These are phyloP conservation scores for Pugionium dolabratum DNA, from an alignment of 345 rosid genomes.

Conservation along the genomic window DNA sequence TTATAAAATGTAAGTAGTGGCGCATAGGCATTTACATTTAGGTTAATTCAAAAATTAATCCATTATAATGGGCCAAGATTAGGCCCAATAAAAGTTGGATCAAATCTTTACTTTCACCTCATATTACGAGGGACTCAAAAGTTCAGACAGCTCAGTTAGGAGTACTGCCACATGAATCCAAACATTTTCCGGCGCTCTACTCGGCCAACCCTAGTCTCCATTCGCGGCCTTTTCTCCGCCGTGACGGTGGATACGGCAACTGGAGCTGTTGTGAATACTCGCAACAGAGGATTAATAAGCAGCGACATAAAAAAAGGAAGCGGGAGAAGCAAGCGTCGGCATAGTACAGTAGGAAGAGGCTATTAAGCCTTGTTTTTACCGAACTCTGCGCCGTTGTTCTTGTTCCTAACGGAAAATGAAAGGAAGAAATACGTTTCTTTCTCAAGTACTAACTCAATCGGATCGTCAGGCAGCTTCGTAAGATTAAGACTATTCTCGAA, in stretches of 20 bases:
- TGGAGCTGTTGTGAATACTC: constrained; percentile 12
- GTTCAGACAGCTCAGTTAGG: background rate
- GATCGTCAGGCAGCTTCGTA: constrained; percentile 83
- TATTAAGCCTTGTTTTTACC: constrained; percentile 62
- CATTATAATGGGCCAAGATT: background rate
- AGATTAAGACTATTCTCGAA: constrained; percentile 54
- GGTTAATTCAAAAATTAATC: background rate
- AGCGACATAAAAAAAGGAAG: constrained; percentile 14
- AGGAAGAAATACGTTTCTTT: constrained; percentile 67
- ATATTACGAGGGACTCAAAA: background rate
- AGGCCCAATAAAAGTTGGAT: background rate
- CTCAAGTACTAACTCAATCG: constrained; percentile 83
- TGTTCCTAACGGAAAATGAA: constrained; percentile 55
- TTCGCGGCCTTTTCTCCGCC: constrained; percentile 51
- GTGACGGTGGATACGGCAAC: constrained; percentile 23
- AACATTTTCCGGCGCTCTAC: constrained; percentile 46
- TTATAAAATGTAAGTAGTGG: background rate
- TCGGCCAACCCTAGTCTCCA: constrained; percentile 45
- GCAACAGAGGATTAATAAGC: constrained; percentile 11
- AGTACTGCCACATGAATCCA: constrained; percentile 11
- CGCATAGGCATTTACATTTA: background rate
- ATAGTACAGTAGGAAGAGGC: constrained; percentile 66
- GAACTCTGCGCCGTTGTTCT: constrained; percentile 81
- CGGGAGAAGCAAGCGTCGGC: constrained; percentile 13
- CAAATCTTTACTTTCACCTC: background rate